Evolutionary conservation across 805 yeast species (phyloP).

Genomic region (Maudiozyma pseudohumilis): DNA sequence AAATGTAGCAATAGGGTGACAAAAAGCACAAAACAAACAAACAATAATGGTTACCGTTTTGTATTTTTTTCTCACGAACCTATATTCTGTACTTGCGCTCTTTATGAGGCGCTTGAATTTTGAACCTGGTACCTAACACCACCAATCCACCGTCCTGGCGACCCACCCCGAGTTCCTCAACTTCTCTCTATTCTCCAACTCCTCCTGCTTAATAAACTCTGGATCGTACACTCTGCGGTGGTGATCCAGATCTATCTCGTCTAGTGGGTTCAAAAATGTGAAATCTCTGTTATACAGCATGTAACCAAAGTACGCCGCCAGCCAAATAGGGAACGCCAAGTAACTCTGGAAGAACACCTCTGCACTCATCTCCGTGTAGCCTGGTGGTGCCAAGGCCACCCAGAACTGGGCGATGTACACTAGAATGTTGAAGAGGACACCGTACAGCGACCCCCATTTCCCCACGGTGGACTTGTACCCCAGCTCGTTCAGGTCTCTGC

Average conservation of each 20-base stretch:
- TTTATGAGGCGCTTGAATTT: background rate
- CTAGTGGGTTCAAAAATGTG: conserved; percentile 27
- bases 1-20: too few species aligned
- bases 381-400: conserved; percentile 54
- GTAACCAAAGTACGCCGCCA: conserved; percentile 38
- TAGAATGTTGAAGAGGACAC: conserved; percentile 38
- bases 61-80: background rate
- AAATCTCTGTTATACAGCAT: conserved; percentile 37
- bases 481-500: conserved; percentile 37
- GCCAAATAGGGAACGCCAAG: conserved; percentile 40
- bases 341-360: conserved; percentile 43
- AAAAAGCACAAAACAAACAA: background rate
- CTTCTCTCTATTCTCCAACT: conserved; percentile 29
- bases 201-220: conserved; percentile 33
- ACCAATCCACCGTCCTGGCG: conserved; percentile 29
- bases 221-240: conserved; percentile 35
- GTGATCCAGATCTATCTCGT: conserved; percentile 35
- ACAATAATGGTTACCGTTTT: background rate
- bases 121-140: conserved; percentile 34
- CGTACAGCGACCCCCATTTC: conserved; percentile 40
- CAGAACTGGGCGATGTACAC: conserved; percentile 52
- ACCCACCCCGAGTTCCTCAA: conserved; percentile 17
- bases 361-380: conserved; percentile 29
- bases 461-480: conserved; percentile 43
- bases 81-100: background rate